Conservation (phyloP, 2,329 filamentous ascomycete genomes). For the Davidsoniella eucalypti region DNA sequence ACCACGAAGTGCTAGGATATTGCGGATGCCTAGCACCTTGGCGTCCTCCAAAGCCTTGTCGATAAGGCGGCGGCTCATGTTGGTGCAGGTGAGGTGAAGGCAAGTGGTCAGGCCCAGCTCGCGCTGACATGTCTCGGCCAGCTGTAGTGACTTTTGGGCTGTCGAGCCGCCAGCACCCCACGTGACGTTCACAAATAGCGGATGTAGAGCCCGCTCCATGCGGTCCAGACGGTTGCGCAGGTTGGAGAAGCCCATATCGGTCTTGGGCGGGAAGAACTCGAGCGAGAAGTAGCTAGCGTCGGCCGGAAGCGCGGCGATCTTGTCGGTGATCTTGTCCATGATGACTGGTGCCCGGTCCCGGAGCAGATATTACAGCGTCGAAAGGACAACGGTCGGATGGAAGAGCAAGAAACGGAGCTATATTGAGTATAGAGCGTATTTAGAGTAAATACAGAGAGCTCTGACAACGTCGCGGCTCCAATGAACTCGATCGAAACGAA, state of each 20-base stretch:
- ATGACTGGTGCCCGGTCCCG: slow-evolving; percentile 5
- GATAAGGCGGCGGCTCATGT: slow-evolving; percentile 77
- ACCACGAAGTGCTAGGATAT: slow-evolving; percentile 81
- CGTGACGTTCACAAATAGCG: slow-evolving; percentile 91
- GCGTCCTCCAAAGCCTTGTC: slow-evolving; percentile 84
- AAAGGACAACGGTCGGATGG: no score
- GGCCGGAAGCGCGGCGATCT: slow-evolving; percentile 76
- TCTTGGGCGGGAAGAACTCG: slow-evolving; percentile 99
- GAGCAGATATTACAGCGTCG: no score
- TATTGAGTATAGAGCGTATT: no score
- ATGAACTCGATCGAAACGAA: no score
- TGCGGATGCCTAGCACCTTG: slow-evolving; percentile 77
- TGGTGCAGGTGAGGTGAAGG: slow-evolving; percentile 91
- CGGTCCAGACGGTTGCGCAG: slow-evolving; percentile 82
- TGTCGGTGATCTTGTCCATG: slow-evolving; percentile 86
- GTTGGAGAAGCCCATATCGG: slow-evolving; percentile 86
- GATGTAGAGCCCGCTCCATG: slow-evolving; percentile 81
- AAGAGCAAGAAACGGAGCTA: no score
- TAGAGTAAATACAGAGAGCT: no score
- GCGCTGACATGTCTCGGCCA: slow-evolving; percentile 88
- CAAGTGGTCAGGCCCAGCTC: slow-evolving; percentile 88
- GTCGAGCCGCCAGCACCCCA: slow-evolving; percentile 96
- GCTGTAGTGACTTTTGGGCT: slow-evolving; percentile 73
- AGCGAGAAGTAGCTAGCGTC: slow-evolving; percentile 82
- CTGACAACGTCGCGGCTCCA: no score